Base-by-base conservation (phyloP, 1,139 yeast species). In the Hansenula anomala region DNA sequence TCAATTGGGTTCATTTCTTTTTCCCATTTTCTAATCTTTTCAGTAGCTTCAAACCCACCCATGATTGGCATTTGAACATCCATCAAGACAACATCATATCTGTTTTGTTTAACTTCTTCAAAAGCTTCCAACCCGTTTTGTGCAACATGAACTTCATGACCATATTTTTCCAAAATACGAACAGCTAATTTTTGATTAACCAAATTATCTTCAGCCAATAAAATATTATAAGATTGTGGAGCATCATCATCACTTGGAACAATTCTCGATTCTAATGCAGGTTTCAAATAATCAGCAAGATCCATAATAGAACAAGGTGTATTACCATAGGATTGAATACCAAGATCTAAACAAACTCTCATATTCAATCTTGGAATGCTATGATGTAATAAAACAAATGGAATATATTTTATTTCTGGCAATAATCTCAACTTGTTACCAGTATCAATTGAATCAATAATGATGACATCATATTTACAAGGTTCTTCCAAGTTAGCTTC, bases 61-160 rank as follows among this genome's bases (percentile, higher is more conserved):
- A 87, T 86, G 9, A 86, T 88, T 7, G 96, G 96, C 96, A 87
- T 87, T 61, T 87, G 95, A 31, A 87, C 95, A 66, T 87, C 96
- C 96, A 87, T 87, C 49, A 87, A 71, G 14, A 87, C 87, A 36
- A 83, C 92, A 56, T 87, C 95, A 58, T 80, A 86, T 8, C 43
- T 41, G 22, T 47, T 45, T 36, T 66, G 60, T 57, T 80, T 73
- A 32, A 85, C 80, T 0, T 90, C 90, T 48, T 86, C 88, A 52
- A 76, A 76, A 0, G 95, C 95, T 53, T 85, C 89, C 43, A 78
- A 67, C 12, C 96, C 95, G 58, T 87, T 87, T 55, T 85, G 94
- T 15, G 87, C 95, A 38, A 83, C 95, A 44, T 80, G 83, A 9
- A 85, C 89, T 43, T 74, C 71, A 60, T 86, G 95, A 19, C 90